These are phyloP conservation scores for Tolypocladium inflatum DNA, from an alignment of 2,329 filamentous ascomycete genomes.

Conservation along the genomic window DNA sequence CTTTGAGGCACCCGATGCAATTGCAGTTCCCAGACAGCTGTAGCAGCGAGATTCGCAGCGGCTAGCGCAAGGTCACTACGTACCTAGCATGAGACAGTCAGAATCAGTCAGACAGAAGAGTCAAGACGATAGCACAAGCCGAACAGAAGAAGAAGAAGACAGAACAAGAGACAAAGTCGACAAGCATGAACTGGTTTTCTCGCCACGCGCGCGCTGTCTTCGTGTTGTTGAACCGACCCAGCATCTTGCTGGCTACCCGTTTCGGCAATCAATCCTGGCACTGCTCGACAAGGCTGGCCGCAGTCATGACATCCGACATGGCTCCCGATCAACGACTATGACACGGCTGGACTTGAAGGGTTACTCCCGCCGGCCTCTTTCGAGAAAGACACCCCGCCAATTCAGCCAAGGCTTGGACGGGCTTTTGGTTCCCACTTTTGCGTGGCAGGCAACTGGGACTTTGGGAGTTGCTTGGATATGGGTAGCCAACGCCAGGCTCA, in stretches of 20 bases:
- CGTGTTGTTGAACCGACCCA: slow-evolving; percentile 16
- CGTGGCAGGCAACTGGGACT: neutral
- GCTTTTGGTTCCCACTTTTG: neutral
- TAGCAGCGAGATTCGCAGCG: slow-evolving; percentile 44
- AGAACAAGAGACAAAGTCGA: slow-evolving; percentile 27
- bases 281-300: neutral
- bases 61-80: slow-evolving; percentile 54
- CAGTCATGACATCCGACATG: neutral
- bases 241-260: neutral
- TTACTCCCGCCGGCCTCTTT: neutral
- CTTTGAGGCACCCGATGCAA: slow-evolving; percentile 30
- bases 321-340: neutral
- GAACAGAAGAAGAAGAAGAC: slow-evolving; percentile 14
- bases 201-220: slow-evolving; percentile 27
- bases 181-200: slow-evolving; percentile 32
- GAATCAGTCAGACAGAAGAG: slow-evolving; percentile 19
- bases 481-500: neutral
- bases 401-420: neutral
- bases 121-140: slow-evolving; percentile 65
- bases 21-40: slow-evolving; percentile 34
- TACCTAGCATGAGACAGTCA: slow-evolving; percentile 49
- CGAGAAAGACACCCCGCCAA: neutral
- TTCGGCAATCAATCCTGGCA: neutral
- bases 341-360: neutral
- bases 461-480: neutral